These are phyloP conservation scores for Actinomucor elegans DNA, from an alignment of 371 early-diverging fungal species.

Conservation along the genomic window DNA sequence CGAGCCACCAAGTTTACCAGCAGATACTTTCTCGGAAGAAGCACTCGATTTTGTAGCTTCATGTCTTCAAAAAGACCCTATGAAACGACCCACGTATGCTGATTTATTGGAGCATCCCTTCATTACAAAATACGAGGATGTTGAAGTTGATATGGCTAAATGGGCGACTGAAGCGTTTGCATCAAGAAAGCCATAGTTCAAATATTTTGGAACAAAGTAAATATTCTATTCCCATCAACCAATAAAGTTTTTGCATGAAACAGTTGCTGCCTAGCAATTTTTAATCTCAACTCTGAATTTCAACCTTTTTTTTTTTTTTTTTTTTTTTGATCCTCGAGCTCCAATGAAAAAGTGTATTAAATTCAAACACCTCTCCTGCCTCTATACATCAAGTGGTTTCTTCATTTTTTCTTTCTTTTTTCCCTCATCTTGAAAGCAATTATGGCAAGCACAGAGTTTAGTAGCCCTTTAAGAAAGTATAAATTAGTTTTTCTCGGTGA, in stretches of 20 bases:
- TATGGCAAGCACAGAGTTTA: conserved; percentile 36
- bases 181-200: conserved; percentile 8
- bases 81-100: conserved; percentile 70
- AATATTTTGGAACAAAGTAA: too few species aligned
- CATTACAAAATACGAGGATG: conserved; percentile 57
- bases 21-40: conserved; percentile 58
- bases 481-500: conserved; percentile 96
- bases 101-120: conserved; percentile 77
- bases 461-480: conserved; percentile 80
- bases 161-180: conserved; percentile 63
- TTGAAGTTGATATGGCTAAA: conserved; percentile 77
- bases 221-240: too few species aligned
- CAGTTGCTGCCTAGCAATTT: too few species aligned
- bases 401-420: conserved; percentile 7
- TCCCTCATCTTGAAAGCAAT: conserved; percentile 6
- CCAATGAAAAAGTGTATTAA: too few species aligned
- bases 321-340: too few species aligned
- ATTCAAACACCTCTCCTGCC: too few species aligned
- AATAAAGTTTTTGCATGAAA: too few species aligned
- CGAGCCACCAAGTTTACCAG: conserved; percentile 75
- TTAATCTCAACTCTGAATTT: too few species aligned
- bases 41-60: conserved; percentile 79
- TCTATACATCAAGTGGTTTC: too few species aligned
- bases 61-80: conserved; percentile 78
- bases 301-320: too few species aligned